Evolutionary conservation across 129 eudicot genomes (phyloP).

Genomic region (Chrysanthemum makinoi): DNA sequence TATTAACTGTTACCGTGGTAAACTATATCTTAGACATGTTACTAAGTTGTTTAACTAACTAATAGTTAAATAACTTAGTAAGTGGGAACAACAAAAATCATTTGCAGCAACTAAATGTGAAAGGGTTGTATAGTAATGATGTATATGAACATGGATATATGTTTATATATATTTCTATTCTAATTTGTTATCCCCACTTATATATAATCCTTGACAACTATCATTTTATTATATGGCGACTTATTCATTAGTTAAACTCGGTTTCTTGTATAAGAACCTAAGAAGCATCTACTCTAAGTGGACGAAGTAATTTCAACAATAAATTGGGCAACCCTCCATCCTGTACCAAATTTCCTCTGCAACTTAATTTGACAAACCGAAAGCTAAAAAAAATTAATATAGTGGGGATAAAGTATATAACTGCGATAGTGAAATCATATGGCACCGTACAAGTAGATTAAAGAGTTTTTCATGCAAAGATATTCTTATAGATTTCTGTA

Average conservation of each 20-base stretch:
- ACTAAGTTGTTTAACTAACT: too few species aligned
- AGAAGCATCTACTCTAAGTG: constrained; percentile 16
- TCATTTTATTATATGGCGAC: constrained; percentile 9
- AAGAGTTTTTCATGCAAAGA: constrained; percentile 11
- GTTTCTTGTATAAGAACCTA: constrained; percentile 3
- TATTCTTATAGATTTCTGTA: constrained; percentile 22
- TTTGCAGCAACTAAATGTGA: too few species aligned
- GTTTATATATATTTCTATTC: too few species aligned
- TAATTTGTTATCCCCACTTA: constrained; percentile 11
- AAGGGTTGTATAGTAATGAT: too few species aligned
- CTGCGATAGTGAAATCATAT: constrained; percentile 6
- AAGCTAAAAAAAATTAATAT: constrained; percentile 15
- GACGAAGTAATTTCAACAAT: constrained; percentile 12
- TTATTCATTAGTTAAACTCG: constrained; percentile 5
- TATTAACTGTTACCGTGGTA: too few species aligned
- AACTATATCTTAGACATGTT: too few species aligned
- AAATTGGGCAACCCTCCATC: constrained; percentile 9
- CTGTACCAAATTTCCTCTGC: neutral
- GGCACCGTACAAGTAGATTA: constrained; percentile 12
- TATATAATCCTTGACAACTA: constrained; percentile 1
- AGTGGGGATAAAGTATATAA: constrained; percentile 18
- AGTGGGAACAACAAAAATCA: too few species aligned
- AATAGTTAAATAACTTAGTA: too few species aligned
- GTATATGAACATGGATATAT: too few species aligned
- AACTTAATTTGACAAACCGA: neutral